Percentiles rank a stretch among this genome's conserved stretches.
These are phyloP conservation scores for Aspergillus unguis DNA, from an alignment of 2,329 filamentous ascomycete genomes.

Conservation along the genomic window DNA sequence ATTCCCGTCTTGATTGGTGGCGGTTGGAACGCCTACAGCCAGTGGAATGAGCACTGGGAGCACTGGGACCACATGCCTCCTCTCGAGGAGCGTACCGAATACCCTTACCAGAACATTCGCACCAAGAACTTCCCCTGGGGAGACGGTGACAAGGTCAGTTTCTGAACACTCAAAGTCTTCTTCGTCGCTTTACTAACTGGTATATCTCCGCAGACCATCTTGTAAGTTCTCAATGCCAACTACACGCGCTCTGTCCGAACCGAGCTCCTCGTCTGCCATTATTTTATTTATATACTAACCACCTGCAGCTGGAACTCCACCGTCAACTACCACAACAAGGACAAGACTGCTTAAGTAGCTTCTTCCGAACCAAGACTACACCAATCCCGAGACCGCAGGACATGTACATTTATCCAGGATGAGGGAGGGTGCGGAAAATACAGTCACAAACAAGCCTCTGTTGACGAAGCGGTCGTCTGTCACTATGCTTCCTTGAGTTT, in stretches of 20 bases:
- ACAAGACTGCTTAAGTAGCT: conserved; percentile 56
- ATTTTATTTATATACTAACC: conserved; percentile 15
- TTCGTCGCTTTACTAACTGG: conserved; percentile 5
- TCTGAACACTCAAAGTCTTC: not conserved
- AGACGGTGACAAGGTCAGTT: conserved; percentile 83
- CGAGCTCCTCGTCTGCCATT: not conserved
- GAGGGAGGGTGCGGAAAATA: conserved; percentile 11
- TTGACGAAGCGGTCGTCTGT: conserved; percentile 22
- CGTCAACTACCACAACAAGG: conserved; percentile 97
- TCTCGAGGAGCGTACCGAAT: conserved; percentile 86
- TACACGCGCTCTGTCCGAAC: not conserved
- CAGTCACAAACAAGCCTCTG: conserved; percentile 6
- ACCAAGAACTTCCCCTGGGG: conserved; percentile 95
- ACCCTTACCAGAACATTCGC: conserved; percentile 97
- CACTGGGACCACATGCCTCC: conserved; percentile 84
- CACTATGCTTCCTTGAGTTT: conserved; percentile 17
- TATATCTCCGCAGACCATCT: conserved; percentile 53
- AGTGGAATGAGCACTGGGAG: conserved; percentile 97
- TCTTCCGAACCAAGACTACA: conserved; percentile 1
- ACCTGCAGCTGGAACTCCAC: conserved; percentile 77
- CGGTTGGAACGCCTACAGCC: conserved; percentile 76
- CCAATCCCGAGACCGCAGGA: conserved; percentile 10
- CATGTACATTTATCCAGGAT: conserved; percentile 34
- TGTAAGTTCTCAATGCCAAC: conserved; percentile 50
- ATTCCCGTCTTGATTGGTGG: conserved; percentile 70